phyloP scores from a whole-genome alignment of 2,329 filamentous ascomycete genomes.

The Colletotrichum tofieldiae region DNA sequence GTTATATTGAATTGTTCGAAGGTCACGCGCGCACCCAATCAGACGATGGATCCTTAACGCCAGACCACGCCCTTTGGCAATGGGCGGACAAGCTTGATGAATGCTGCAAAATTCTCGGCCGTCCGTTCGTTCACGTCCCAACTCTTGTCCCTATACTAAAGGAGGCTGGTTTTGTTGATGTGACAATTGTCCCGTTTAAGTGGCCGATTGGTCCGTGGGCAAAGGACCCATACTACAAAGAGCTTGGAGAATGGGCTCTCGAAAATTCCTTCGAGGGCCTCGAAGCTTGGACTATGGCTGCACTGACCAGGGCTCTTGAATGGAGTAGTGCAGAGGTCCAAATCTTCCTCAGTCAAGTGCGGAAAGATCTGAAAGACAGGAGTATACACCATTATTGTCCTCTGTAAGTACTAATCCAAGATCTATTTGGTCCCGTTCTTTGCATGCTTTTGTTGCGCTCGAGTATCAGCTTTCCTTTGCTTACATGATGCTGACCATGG shows the following conservation, averaged over 20 bases:
- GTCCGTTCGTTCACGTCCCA: conserved; percentile 54
- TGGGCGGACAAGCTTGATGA: conserved; percentile 50
- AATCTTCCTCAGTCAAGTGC: neutral
- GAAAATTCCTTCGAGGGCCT: neutral
- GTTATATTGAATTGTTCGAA: conserved; percentile 58
- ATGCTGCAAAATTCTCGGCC: conserved; percentile 54
- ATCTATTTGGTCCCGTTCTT: neutral
- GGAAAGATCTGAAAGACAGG: neutral
- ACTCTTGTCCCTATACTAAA: conserved; percentile 53
- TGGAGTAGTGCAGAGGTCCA: neutral
- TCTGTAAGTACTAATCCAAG: neutral
- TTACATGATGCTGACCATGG: neutral
- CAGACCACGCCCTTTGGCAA: conserved; percentile 15
- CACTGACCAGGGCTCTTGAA: neutral
- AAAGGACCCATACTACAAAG: neutral
- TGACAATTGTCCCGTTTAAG: neutral
- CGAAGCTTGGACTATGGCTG: neutral
- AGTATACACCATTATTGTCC: neutral
- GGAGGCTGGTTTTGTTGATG: neutral
- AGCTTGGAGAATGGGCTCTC: neutral
- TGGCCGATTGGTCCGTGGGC: neutral
- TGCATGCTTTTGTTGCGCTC: neutral
- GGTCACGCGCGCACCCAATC: conserved; percentile 51
- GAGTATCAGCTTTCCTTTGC: no score
- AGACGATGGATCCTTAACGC: conserved; percentile 48